Conservation (phyloP, 2,329 filamentous ascomycete genomes). For the Fusarium setosum region DNA sequence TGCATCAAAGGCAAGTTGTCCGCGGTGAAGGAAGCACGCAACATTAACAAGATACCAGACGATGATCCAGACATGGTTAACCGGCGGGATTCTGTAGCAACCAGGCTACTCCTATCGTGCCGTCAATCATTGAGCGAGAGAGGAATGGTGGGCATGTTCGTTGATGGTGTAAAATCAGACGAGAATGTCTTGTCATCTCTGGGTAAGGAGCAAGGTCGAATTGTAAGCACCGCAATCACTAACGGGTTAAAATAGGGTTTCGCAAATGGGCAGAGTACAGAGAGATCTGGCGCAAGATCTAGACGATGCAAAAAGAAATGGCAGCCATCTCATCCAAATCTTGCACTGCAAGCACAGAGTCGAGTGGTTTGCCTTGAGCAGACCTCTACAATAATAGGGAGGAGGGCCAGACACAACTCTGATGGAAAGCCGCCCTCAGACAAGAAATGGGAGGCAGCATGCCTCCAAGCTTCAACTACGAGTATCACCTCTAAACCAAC, state of each 20-base stretch:
- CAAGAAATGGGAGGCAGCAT: background rate
- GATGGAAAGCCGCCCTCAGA: background rate
- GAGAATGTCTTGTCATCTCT: slow-evolving; percentile 62
- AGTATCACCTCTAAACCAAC: background rate
- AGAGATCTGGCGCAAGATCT: slow-evolving; percentile 63
- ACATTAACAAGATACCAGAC: slow-evolving; percentile 48
- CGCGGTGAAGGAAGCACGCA: background rate
- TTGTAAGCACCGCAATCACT: slow-evolving; percentile 1
- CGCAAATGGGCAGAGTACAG: slow-evolving; percentile 68
- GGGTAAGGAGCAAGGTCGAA: slow-evolving; percentile 54
- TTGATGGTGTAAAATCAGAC: slow-evolving; percentile 65
- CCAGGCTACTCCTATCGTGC: slow-evolving; percentile 65
- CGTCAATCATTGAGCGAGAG: slow-evolving; percentile 58
- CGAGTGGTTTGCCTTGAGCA: background rate
- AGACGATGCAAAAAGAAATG: slow-evolving; percentile 13
- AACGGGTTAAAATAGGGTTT: slow-evolving; percentile 57
- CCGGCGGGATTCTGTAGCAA: slow-evolving; percentile 61
- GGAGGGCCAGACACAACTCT: background rate
- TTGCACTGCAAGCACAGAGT: slow-evolving; percentile 7
- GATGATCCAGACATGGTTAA: slow-evolving; percentile 56
- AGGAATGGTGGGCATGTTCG: slow-evolving; percentile 65
- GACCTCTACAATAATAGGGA: background rate
- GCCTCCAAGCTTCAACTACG: background rate
- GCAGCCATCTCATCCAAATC: background rate
- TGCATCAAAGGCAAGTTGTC: slow-evolving; percentile 64